These are phyloP conservation scores for Coemansia sp. DNA, from an alignment of 192 early-diverging fungal species.

Conservation along the genomic window DNA sequence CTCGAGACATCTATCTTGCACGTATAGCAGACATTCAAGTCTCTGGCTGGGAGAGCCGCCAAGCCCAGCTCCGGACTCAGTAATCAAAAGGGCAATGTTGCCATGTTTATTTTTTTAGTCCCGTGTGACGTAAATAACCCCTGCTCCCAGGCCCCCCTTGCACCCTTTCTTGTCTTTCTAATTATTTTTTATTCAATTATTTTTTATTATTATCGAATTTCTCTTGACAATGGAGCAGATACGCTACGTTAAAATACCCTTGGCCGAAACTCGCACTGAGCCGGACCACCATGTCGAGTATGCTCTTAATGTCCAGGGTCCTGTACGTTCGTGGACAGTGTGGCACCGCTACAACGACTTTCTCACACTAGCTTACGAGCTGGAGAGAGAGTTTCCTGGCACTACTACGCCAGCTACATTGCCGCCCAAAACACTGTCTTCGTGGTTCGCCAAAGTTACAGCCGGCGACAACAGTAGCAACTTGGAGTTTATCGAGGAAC, in stretches of 20 bases:
- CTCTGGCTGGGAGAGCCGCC: slow-evolving; percentile 26
- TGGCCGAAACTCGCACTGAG: slow-evolving; percentile 40
- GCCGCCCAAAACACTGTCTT: slow-evolving; percentile 74
- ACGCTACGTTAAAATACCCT: slow-evolving; percentile 53
- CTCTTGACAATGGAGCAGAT: slow-evolving; percentile 49
- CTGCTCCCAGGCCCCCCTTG: neutral
- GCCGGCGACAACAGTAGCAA: slow-evolving; percentile 21
- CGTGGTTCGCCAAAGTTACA: slow-evolving; percentile 49
- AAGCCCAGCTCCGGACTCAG: slow-evolving; percentile 28
- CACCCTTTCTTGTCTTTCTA: neutral
- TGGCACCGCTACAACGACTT: slow-evolving; percentile 88
- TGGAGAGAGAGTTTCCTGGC: slow-evolving; percentile 66
- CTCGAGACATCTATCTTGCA: slow-evolving; percentile 49
- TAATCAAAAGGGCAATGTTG: neutral
- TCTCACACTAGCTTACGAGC: slow-evolving; percentile 64
- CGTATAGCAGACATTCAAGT: slow-evolving; percentile 44
- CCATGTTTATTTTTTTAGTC: neutral
- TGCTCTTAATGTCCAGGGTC: slow-evolving; percentile 70
- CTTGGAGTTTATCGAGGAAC: slow-evolving; percentile 62
- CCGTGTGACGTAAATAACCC: neutral
- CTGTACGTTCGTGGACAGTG: slow-evolving; percentile 82
- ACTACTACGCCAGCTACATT: slow-evolving; percentile 62
- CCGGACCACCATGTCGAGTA: slow-evolving; percentile 68
- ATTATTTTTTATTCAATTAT: slow-evolving; percentile 10
- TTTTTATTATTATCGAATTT: slow-evolving; percentile 3